Conservation (phyloP, 2,329 filamentous ascomycete genomes). For the Scedosporium apiospermum region DNA sequence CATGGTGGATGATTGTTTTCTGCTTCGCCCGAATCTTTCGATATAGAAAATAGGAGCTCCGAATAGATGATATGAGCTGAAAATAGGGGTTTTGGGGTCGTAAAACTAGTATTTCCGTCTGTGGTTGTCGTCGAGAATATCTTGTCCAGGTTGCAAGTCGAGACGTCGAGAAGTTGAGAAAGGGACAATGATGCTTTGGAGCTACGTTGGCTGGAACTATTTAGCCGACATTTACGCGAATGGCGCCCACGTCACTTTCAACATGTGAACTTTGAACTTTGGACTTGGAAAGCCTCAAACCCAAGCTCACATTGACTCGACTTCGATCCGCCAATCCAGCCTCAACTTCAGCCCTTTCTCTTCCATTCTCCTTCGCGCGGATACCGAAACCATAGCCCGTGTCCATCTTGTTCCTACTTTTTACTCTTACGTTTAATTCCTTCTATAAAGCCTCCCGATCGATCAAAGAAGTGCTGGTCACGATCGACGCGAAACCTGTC, state of each 20-base stretch:
- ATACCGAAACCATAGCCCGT: neutral
- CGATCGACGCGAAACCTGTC: no score
- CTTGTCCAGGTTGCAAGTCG: neutral
- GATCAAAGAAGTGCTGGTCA: no score
- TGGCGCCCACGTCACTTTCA: neutral
- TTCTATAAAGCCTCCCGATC: neutral
- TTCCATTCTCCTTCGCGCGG: neutral
- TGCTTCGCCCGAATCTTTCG: no score
- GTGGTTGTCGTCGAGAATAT: neutral
- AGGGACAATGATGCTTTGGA: neutral
- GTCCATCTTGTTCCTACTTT: neutral
- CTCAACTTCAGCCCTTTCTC: neutral
- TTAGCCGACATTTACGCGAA: neutral
- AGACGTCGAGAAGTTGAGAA: no score
- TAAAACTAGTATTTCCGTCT: neutral
- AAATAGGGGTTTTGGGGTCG: no score
- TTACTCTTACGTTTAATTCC: neutral
- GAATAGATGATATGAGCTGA: no score
- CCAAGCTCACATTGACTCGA: neutral
- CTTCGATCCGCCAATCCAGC: neutral
- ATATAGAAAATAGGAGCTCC: no score
- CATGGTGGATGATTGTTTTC: neutral
- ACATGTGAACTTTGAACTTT: no score
- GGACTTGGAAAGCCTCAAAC: neutral
- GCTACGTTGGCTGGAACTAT: slow-evolving; percentile 5